phyloP scores from a whole-genome alignment of 2,329 filamentous ascomycete genomes.

The Westerdykella sp. region DNA sequence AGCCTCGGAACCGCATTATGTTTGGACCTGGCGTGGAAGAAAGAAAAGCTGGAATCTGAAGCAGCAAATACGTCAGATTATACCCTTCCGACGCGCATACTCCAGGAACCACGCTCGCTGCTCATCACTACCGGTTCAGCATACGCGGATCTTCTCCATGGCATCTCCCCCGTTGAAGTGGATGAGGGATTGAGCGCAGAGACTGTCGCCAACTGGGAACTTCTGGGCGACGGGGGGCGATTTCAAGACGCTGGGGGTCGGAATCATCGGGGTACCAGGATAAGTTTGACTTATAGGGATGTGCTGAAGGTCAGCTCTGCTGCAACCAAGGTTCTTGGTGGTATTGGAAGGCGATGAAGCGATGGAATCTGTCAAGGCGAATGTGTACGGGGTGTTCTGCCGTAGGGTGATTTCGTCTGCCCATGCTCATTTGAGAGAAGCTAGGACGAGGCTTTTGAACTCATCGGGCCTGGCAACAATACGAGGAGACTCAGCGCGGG shows the following conservation, averaged over 20 bases:
- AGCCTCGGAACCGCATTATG: constrained; percentile 74
- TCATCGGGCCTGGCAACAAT: no score
- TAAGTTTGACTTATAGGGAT: constrained; percentile 78
- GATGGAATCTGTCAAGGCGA: not conserved
- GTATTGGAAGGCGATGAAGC: constrained; percentile 8
- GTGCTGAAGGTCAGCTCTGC: constrained; percentile 51
- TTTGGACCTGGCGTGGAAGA: constrained; percentile 60
- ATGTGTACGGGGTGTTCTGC: no score
- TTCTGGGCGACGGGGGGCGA: constrained; percentile 48
- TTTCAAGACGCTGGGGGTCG: constrained; percentile 44
- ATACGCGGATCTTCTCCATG: constrained; percentile 68
- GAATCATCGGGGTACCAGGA: constrained; percentile 55
- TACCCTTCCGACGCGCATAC: constrained; percentile 46
- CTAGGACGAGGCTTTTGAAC: no score
- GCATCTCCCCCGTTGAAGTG: constrained; percentile 58
- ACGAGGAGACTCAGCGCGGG: no score
- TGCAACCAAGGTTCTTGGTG: constrained; percentile 27
- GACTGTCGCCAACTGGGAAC: constrained; percentile 62
- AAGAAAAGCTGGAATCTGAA: not conserved
- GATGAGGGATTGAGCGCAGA: constrained; percentile 59
- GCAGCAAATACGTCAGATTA: constrained; percentile 1
- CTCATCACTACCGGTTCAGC: constrained; percentile 64
- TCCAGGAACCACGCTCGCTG: constrained; percentile 79
- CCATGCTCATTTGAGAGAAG: no score
- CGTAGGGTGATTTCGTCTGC: no score